Evolutionary conservation across 495 filamentous ascomycete genomes (phyloP).

Genomic region (Trichoderma erinaceum): DNA sequence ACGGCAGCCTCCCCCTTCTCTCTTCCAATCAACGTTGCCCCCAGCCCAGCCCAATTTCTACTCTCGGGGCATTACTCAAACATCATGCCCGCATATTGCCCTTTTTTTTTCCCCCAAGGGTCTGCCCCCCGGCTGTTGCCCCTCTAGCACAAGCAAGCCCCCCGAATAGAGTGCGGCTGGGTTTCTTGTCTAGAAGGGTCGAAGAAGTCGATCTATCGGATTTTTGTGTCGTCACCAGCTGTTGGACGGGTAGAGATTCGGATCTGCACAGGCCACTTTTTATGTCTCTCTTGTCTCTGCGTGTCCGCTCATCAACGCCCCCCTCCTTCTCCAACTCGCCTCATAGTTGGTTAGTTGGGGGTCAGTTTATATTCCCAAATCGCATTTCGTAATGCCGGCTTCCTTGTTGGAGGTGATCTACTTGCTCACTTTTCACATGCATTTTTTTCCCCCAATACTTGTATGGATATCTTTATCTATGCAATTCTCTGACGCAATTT

Average conservation of each 20-base stretch:
- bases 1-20: not conserved
- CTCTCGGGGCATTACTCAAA: not conserved
- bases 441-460: not conserved
- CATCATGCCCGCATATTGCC: not conserved
- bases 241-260: not conserved
- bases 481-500: too few species aligned
- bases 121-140: not conserved
- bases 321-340: not conserved
- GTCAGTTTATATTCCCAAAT: too few species aligned
- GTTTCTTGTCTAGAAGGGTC: not conserved
- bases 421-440: constrained; percentile 7
- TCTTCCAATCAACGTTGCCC: not conserved
- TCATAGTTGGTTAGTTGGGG: not conserved
- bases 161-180: not conserved
- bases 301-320: not conserved
- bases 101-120: not conserved
- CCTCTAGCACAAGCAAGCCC: not conserved
- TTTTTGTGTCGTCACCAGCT: not conserved
- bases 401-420: too few species aligned
- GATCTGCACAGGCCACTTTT: constrained; percentile 8
- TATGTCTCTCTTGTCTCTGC: not conserved
- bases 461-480: not conserved
- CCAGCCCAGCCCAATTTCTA: not conserved
- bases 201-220: not conserved
- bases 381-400: too few species aligned